A percentile compares a stretch with the other conserved stretches of the same genome.
Evolutionary conservation across 2,329 filamentous ascomycete genomes (phyloP).

Genomic region (Neonectria sp.): DNA sequence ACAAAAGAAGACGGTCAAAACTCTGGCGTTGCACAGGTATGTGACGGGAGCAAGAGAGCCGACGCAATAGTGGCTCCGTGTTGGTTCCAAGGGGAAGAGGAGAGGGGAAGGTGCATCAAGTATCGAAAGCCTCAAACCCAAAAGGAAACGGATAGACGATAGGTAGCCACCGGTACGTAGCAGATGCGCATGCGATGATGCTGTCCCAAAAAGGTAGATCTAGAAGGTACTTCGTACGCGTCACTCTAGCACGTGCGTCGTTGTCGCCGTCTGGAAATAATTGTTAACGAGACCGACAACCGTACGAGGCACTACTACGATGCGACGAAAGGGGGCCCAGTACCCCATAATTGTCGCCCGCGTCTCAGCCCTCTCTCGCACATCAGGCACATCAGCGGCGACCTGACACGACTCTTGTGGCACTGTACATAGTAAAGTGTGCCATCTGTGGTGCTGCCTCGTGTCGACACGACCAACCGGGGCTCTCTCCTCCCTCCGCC

Average conservation of each 20-base stretch:
- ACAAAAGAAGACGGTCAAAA: conserved; percentile 12
- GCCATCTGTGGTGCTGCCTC: conserved; percentile 3
- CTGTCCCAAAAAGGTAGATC: not conserved
- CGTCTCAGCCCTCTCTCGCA: conserved; percentile 24
- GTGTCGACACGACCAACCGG: conserved; percentile 8
- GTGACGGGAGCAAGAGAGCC: not conserved
- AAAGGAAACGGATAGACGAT: conserved; percentile 8
- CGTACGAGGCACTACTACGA: conserved; percentile 2
- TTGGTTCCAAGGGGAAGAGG: not conserved
- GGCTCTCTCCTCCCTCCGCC: conserved; percentile 1
- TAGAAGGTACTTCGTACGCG: not conserved
- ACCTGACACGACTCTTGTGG: conserved; percentile 22
- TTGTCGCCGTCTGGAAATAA: not conserved
- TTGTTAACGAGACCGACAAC: conserved; percentile 2
- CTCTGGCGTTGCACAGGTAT: not conserved
- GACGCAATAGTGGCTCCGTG: not conserved
- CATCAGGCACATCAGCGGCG: conserved; percentile 31
- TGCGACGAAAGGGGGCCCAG: not conserved
- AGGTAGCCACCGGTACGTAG: not conserved
- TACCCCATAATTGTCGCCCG: conserved; percentile 9
- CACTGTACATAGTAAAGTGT: not conserved
- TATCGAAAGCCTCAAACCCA: conserved; percentile 8
- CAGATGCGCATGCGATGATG: not conserved
- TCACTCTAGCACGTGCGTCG: conserved; percentile 12
- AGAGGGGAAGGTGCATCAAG: not conserved